Base-by-base conservation (phyloP, 345 rosid genomes). In the Aquilaria sinensis region DNA sequence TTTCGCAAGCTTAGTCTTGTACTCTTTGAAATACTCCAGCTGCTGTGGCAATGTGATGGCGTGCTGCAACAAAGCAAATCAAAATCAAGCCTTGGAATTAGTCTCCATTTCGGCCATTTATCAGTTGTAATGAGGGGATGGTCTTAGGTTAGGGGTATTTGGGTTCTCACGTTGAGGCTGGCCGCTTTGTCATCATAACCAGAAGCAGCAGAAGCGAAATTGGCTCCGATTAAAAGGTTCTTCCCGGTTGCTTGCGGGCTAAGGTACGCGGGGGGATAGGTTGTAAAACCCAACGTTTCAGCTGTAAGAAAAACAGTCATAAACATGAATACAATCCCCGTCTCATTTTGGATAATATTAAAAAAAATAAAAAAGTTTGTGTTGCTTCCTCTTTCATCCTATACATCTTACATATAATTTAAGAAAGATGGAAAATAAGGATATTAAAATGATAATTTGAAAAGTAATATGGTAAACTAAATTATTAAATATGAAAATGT, bases 151-250 rank as follows among this genome's bases (percentile, higher is more conserved):
- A 9, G 8, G 5, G 7, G 43, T 37, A 37, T 37, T 37, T 37
- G 5, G 43, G 5, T 5, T 3, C 69, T 72, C 51, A 91, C 93
- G 57, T 77, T 91, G 49, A 83, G 1, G 15, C n/a, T 4, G 14
- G 99, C 87, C 37, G 95, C 86, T 64, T 66, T 77, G 13, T 90
- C 96, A 66, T 94, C 96, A 48, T 79, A 94, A 47, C 99, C 99
- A 67, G 96, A 80, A 52, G 80, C 99, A 63, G 99, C 97, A 1
- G 97, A 88, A 66, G 97, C 99, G 64, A 90, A 94, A 76, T 88
- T 94, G 56, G 90, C 83, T 71, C 96, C 99, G 57, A 88, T 85
- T n/a, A 94, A 85, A 62, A 94, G 99, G 65, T 82, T 94, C 56
- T 78, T 83, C 2, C 99, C 96, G 2, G 95, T 82, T 66, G 97